Conservation (phyloP, 768 basidiomycete genomes). For the Mrakia hoshinonis region DNA sequence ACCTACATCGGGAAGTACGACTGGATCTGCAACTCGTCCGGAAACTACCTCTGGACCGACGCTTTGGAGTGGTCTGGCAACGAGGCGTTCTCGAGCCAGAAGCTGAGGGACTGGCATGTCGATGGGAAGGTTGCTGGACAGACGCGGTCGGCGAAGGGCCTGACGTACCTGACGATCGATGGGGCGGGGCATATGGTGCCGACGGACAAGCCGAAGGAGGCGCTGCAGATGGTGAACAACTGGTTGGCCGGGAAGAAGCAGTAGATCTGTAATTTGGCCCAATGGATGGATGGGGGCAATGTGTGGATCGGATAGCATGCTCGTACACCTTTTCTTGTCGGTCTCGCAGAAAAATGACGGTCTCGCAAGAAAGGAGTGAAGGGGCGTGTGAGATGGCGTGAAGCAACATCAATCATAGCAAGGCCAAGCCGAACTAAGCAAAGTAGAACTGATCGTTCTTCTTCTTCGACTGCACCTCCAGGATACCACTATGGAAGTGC, state of each 20-base stretch:
- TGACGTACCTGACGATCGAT: slow-evolving; percentile 44
- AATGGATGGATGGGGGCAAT: too few relatives aligned
- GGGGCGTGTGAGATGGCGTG: too few relatives aligned
- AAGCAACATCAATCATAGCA: background rate
- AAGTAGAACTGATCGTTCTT: slow-evolving; percentile 68
- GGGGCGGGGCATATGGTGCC: slow-evolving; percentile 42
- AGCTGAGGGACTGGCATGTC: slow-evolving; percentile 52
- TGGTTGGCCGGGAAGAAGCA: slow-evolving; percentile 47
- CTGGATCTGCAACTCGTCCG: slow-evolving; percentile 39
- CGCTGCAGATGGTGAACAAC: slow-evolving; percentile 54
- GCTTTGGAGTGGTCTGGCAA: slow-evolving; percentile 63
- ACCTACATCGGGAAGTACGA: slow-evolving; percentile 55
- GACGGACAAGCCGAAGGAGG: slow-evolving; percentile 59
- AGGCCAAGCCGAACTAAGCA: background rate
- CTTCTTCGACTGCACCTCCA: slow-evolving; percentile 85
- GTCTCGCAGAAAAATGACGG: too few relatives aligned
- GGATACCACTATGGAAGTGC: slow-evolving; percentile 62
- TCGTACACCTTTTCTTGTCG: too few relatives aligned
- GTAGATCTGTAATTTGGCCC: too few relatives aligned
- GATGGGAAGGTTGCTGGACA: slow-evolving; percentile 51
- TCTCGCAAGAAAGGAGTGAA: too few relatives aligned
- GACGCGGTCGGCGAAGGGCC: slow-evolving; percentile 50
- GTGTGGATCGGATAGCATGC: too few relatives aligned
- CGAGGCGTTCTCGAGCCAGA: slow-evolving; percentile 46
- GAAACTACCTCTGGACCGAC: slow-evolving; percentile 68